Base-by-base conservation (phyloP, 306 rosid species). In the Leucaena leucocephala region DNA sequence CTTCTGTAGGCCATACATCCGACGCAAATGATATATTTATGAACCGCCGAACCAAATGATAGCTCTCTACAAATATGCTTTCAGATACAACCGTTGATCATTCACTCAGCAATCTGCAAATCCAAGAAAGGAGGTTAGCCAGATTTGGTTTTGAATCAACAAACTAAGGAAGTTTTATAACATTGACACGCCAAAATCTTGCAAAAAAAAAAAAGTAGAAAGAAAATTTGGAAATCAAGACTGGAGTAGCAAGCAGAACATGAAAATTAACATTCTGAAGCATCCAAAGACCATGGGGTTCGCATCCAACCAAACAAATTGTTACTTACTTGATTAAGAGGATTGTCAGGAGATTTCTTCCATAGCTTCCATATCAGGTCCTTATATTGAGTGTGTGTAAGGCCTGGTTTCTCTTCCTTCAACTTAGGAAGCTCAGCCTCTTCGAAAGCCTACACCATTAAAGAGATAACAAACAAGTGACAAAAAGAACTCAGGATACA, bases 271-370 rank as follows among this genome's bases (percentile, higher is more conserved):
- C 15, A 57, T 45, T 67, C 39, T 22, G 46, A 57, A 10, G 21
- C 39, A 67, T 22, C 14, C 17, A 27, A 64, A 65, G 55, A 14
- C 22, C 39, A 3, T 15, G 66, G 2, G 11, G 21, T 68, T 21
- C 16, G 43, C 42, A 7, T 54, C 36, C 17, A 8, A 17, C 2
- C 5, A 14, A 68, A 7, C 5, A 38, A 64, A 36, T 54, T 36
- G 6, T 11, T 38, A 66, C 82, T 71, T 45, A 94, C 97, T 86
- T 93, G 97, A 82, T 95, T 95, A 40, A 95, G 98, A 76, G 99
- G 99, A 75, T 95, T 95, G 84, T 95, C 99, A 0, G 98, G 99
- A 85, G 99, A 95, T 85, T 95, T 95, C 90, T 95, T 95, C 99
- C 99, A 93, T 3, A 95, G 87, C 94, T 95, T 95, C 99, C 99